phyloP scores from a whole-genome alignment of 2,329 filamentous ascomycete species.

The Hymenoscyphus occultus region DNA sequence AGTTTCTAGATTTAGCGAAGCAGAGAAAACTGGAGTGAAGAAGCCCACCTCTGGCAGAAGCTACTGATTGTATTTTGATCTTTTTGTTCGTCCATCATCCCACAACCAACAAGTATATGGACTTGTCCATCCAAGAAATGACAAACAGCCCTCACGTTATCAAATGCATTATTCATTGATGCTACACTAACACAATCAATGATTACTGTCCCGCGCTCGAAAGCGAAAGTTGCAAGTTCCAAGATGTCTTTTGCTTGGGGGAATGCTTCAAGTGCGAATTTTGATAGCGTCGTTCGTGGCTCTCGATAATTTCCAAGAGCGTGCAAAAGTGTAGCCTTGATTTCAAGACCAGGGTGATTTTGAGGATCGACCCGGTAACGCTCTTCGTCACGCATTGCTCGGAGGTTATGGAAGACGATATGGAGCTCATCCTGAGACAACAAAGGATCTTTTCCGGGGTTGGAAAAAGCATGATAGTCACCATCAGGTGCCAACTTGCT shows the following conservation, averaged over 20 bases:
- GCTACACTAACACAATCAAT: constrained; percentile 27
- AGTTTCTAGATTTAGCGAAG: background rate
- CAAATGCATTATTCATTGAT: constrained; percentile 18
- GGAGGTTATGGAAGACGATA: constrained; percentile 44
- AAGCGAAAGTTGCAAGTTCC: constrained; percentile 20
- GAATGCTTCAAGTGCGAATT: constrained; percentile 42
- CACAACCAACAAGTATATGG: constrained; percentile 27
- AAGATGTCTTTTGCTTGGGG: constrained; percentile 40
- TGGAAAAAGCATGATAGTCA: constrained; percentile 22
- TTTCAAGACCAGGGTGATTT: constrained; percentile 45
- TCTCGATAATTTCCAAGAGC: constrained; percentile 23
- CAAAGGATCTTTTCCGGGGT: constrained; percentile 40
- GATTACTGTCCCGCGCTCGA: constrained; percentile 26
- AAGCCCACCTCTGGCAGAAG: constrained; percentile 29
- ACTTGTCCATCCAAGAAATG: constrained; percentile 19
- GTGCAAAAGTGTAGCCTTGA: constrained; percentile 41
- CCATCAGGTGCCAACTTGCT: constrained; percentile 18
- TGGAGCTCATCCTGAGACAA: constrained; percentile 51
- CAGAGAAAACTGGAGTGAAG: background rate
- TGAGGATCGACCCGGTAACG: constrained; percentile 42
- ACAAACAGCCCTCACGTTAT: constrained; percentile 26
- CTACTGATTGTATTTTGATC: constrained; percentile 22
- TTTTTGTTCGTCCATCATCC: constrained; percentile 24
- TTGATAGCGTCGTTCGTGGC: constrained; percentile 32
- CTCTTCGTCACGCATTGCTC: constrained; percentile 41